A percentile compares a stretch with the other conserved stretches of the same genome.
Evolutionary conservation across 2,329 filamentous ascomycete species (phyloP).

Genomic region (Botrytis byssoidea): DNA sequence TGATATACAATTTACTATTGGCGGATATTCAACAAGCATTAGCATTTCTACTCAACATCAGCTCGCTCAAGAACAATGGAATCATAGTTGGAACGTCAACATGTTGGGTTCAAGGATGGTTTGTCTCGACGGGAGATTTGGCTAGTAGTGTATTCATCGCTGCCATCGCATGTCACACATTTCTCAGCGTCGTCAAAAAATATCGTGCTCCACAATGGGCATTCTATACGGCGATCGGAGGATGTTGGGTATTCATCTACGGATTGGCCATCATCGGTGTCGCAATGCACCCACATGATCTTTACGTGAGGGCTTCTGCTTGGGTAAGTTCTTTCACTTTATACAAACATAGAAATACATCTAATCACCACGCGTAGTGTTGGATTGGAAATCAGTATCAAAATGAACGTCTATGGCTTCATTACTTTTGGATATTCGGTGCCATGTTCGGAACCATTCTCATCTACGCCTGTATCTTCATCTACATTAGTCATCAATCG

Average conservation of each 20-base stretch:
- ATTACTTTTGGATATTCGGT: conserved; percentile 64
- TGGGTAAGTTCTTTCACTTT: conserved; percentile 48
- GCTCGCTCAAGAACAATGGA: conserved; percentile 54
- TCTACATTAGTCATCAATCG: conserved; percentile 28
- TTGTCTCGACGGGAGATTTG: conserved; percentile 65
- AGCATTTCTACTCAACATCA: conserved; percentile 61
- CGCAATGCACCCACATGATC: conserved; percentile 39
- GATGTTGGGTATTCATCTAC: conserved; percentile 60
- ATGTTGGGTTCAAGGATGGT: conserved; percentile 66
- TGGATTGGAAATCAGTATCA: conserved; percentile 60
- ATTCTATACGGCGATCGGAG: conserved; percentile 50
- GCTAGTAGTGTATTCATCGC: conserved; percentile 66
- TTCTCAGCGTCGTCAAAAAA: conserved; percentile 58
- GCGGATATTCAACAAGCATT: conserved; percentile 66
- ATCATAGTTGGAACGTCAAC: conserved; percentile 53
- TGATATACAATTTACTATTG: conserved; percentile 67
- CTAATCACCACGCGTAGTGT: conserved; percentile 46
- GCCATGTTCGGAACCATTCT: conserved; percentile 50
- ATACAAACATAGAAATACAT: not conserved
- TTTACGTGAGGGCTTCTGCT: conserved; percentile 64
- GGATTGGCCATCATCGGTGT: conserved; percentile 54
- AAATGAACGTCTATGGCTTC: conserved; percentile 55
- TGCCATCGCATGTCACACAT: conserved; percentile 65
- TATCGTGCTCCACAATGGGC: conserved; percentile 50
- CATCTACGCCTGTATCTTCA: conserved; percentile 45